A percentile compares a stretch with the other conserved stretches of the same genome.
phyloP scores from a whole-genome alignment of 495 filamentous ascomycete species.

The Penicillium coffeae region DNA sequence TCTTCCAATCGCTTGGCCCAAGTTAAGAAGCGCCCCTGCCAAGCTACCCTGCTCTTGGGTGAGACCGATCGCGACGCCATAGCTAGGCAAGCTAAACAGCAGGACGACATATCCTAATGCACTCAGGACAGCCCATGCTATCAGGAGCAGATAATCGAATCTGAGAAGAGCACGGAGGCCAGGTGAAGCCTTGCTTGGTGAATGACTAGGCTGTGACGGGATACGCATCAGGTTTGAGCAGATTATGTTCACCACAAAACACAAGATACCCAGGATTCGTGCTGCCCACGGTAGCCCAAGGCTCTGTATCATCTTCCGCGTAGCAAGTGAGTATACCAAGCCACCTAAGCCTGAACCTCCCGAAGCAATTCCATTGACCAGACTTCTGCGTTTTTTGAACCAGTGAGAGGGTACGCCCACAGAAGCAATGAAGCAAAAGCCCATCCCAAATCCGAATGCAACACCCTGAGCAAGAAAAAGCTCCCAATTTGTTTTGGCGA shows the following conservation, averaged over 20 bases:
- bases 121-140: constrained; percentile 44
- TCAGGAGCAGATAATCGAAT: constrained; percentile 43
- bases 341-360: constrained; percentile 50
- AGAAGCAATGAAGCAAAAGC: constrained; percentile 47
- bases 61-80: constrained; percentile 53
- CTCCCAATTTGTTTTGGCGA: constrained; percentile 45
- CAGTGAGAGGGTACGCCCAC: constrained; percentile 49
- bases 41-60: constrained; percentile 55
- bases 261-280: constrained; percentile 45
- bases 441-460: constrained; percentile 48
- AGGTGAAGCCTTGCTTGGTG: constrained; percentile 24
- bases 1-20: constrained; percentile 61
- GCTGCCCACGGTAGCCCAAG: constrained; percentile 47
- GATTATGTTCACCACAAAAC: constrained; percentile 36
- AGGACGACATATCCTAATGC: constrained; percentile 47
- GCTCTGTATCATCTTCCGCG: constrained; percentile 42
- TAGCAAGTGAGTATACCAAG: constrained; percentile 45
- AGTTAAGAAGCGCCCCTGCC: constrained; percentile 63
- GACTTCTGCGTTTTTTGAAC: constrained; percentile 46
- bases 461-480: constrained; percentile 49
- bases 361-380: constrained; percentile 48
- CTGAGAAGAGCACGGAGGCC: constrained; percentile 31
- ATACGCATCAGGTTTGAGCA: constrained; percentile 33
- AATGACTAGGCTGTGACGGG: neutral
- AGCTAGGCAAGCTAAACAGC: constrained; percentile 23